Conservation (phyloP, 2,329 filamentous ascomycete genomes). For the Fusarium sp. region DNA sequence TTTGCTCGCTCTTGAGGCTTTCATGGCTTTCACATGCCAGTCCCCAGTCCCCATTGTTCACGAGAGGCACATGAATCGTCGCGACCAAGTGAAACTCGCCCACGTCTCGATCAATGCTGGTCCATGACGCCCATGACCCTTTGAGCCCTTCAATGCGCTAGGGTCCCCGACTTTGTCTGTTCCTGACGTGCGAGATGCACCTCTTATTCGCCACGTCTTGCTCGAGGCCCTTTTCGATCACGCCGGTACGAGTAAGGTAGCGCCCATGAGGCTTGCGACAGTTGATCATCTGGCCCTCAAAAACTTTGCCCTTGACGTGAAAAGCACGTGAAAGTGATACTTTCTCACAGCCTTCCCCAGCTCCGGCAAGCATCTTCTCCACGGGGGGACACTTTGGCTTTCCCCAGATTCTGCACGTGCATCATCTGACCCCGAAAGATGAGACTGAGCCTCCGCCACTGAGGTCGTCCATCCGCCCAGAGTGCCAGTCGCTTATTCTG, state of each 20-base stretch:
- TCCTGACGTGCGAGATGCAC: constrained; percentile 2
- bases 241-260: constrained; percentile 36
- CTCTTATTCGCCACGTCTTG: constrained; percentile 11
- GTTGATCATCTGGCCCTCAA: constrained; percentile 40
- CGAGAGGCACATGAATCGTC: constrained; percentile 33
- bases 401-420: constrained; percentile 42
- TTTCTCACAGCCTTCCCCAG: neutral
- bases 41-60: neutral
- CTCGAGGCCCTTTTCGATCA: constrained; percentile 4
- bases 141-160: constrained; percentile 6
- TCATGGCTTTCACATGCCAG: constrained; percentile 34
- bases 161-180: constrained; percentile 3
- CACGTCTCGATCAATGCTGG: constrained; percentile 18
- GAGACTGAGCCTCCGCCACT: constrained; percentile 40
- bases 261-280: constrained; percentile 38
- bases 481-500: constrained; percentile 8
- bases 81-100: constrained; percentile 1
- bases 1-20: neutral
- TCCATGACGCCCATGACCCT: constrained; percentile 35
- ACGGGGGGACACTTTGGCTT: constrained; percentile 28
- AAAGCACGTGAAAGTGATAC: constrained; percentile 42
- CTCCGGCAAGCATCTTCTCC: constrained; percentile 1
- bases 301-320: constrained; percentile 15
- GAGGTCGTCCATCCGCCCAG: constrained; percentile 19
- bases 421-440: constrained; percentile 41